Evolutionary conservation across 805 yeast genomes (phyloP), one percentile per base, ranked within the genome.

Genomic region (Starmera quercuum): DNA sequence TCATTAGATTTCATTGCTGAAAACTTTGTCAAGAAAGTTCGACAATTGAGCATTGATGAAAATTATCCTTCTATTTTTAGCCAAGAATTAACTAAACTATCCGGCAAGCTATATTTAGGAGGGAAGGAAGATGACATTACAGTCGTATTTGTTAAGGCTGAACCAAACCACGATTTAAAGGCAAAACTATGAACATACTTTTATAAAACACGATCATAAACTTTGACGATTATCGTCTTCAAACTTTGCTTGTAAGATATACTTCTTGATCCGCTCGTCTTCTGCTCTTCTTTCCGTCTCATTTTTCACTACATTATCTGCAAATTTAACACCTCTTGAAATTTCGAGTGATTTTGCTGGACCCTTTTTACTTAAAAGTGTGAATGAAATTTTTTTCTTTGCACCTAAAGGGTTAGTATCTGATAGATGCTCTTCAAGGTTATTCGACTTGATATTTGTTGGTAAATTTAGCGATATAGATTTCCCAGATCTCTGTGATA

Each of bases 91-190:
- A 66, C 79, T 9, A 65, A 74, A 44, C 53, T 80, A 32, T 73
- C 85, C 2, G 82, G 82, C 4, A 81, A 77, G 49, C 63, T 67
- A 28, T 83, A 83, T 51, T 65, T 75, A 38, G 97, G 98, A 22
- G 98, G 98, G 11, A 90, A 90, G 61, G 94, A 87, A 30, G 98
- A 90, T 59, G 98, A 90, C 58, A 82, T 92, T 25, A 86, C 97
- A 1, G 74, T 82, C 13, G 81, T 88, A 2, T 68, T 84, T 49
- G 77, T 86, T 29, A n/a, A n/a, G n/a, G n/a, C n/a, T n/a, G n/a
- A n/a, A n/a, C n/a, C n/a, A 71, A 74, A 49, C 30, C 30, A 17
- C 20, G n/a, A 17, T 11, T 27, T 23, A 15, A 27, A 27, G 4
- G 6, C 26, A 23, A 23, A 23, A 23, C 10, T 23, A 23, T 23